These are phyloP conservation scores for Solanum hybrid DNA, from an alignment of 305 asterid species.

Conservation along the genomic window DNA sequence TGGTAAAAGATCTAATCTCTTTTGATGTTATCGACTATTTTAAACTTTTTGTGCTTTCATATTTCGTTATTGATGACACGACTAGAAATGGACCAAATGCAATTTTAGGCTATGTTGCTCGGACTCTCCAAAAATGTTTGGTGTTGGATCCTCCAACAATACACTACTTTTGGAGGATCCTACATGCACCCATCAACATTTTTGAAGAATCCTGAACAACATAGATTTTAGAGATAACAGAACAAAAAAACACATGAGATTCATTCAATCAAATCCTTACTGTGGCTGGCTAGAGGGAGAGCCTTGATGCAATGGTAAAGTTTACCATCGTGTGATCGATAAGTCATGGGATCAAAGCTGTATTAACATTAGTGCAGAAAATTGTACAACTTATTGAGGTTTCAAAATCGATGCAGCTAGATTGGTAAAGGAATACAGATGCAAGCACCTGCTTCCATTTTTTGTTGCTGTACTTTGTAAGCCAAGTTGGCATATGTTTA, in stretches of 20 bases:
- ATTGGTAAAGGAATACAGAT: not conserved
- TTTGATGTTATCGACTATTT: not conserved
- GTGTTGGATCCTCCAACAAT: not conserved
- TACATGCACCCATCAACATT: not conserved
- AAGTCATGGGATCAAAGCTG: not conserved
- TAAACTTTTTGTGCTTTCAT: not conserved
- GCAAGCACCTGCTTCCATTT: not conserved
- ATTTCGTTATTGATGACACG: not conserved
- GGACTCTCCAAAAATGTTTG: not conserved
- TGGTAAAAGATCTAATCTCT: not conserved
- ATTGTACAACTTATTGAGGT: not conserved
- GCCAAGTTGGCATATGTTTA: not conserved
- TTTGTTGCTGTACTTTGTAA: not conserved
- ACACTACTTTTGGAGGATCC: not conserved
- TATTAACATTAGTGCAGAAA: not conserved
- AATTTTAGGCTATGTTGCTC: not conserved
- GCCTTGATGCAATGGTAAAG: not conserved
- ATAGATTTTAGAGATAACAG: not conserved
- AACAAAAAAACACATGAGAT: not conserved
- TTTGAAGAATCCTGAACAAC: not conserved
- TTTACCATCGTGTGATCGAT: not conserved
- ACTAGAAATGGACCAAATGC: not conserved
- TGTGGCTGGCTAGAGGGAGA: not conserved
- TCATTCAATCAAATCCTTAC: not conserved
- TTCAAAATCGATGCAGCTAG: not conserved